Evolutionary conservation across 2,329 filamentous ascomycete genomes (phyloP).

Genomic region (Aspergillus pseudonomiae): DNA sequence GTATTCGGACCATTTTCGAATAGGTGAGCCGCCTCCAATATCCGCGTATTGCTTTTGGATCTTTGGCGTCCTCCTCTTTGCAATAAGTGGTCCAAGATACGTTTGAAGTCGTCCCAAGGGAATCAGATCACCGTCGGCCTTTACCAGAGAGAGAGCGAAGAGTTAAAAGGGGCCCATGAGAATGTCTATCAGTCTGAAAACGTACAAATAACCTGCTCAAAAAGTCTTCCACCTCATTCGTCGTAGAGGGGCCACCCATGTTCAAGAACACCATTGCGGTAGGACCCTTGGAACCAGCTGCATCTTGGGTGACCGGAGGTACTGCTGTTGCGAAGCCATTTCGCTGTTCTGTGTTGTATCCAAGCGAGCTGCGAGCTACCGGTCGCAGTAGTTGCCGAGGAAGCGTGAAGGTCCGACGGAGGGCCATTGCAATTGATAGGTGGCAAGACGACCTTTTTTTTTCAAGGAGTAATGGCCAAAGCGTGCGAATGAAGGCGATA

Average conservation of each 20-base stretch:
- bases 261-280: slow-evolving; percentile 99
- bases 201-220: slow-evolving; percentile 88
- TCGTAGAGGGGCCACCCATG: slow-evolving; percentile 93
- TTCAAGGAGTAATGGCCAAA: not conserved
- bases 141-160: slow-evolving; percentile 10
- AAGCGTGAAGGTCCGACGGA: slow-evolving; percentile 41
- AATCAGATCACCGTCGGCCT: slow-evolving; percentile 93
- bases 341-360: slow-evolving; percentile 28
- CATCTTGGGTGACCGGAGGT: slow-evolving; percentile 79
- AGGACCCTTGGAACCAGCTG: slow-evolving; percentile 71
- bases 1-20: slow-evolving; percentile 96
- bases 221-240: slow-evolving; percentile 85
- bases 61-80: slow-evolving; percentile 85
- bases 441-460: not conserved
- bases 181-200: slow-evolving; percentile 14
- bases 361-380: slow-evolving; percentile 24
- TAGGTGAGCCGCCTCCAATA: slow-evolving; percentile 96
- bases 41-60: slow-evolving; percentile 94
- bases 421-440: slow-evolving; percentile 39
- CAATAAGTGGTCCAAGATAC: slow-evolving; percentile 87
- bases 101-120: slow-evolving; percentile 89
- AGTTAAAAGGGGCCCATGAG: slow-evolving; percentile 6
- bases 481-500: not conserved
- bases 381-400: slow-evolving; percentile 35
- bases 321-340: slow-evolving; percentile 61